A percentile compares a stretch with the other conserved stretches of the same genome.
Evolutionary conservation across 768 basidiomycete genomes (phyloP).

Genomic region (Tylopilus subfusipes): DNA sequence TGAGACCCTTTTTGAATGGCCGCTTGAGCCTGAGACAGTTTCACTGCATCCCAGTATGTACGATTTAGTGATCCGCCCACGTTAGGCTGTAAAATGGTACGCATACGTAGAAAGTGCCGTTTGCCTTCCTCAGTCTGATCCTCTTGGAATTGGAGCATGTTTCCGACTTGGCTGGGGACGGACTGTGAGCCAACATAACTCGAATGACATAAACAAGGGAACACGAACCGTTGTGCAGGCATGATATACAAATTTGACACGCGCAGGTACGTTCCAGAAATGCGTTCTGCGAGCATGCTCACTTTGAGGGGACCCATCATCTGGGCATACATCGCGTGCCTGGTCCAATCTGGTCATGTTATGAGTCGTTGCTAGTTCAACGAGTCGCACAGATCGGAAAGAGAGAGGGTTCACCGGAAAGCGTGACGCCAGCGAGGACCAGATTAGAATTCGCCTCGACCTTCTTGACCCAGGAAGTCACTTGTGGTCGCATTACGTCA

Average conservation of each 20-base stretch:
- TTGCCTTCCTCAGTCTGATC: conserved; percentile 16
- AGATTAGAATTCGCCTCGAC: conserved; percentile 11
- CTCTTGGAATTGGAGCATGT: conserved; percentile 18
- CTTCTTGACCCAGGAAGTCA: conserved; percentile 11
- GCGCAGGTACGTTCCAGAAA: conserved; percentile 15
- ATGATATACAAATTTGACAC: conserved; percentile 22
- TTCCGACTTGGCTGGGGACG: conserved; percentile 8
- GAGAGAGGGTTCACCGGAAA: background rate
- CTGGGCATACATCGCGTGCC: conserved; percentile 19
- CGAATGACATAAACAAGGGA: background rate
- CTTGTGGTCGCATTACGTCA: conserved; percentile 20
- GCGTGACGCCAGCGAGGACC: conserved; percentile 15
- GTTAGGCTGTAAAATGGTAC: too few species aligned
- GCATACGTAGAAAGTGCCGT: conserved; percentile 9
- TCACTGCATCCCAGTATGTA: background rate
- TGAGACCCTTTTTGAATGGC: conserved; percentile 17
- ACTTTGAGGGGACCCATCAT: conserved; percentile 25
- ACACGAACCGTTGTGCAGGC: conserved; percentile 19
- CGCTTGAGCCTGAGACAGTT: conserved; percentile 10
- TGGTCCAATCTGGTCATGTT: conserved; percentile 7
- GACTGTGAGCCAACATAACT: background rate
- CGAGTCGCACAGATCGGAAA: background rate
- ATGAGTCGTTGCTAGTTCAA: background rate
- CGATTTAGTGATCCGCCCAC: too few species aligned
- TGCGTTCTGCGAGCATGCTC: conserved; percentile 22